phyloP scores from a whole-genome alignment of 1,139 yeast species.

The Saccharomycopsis hybrid region DNA sequence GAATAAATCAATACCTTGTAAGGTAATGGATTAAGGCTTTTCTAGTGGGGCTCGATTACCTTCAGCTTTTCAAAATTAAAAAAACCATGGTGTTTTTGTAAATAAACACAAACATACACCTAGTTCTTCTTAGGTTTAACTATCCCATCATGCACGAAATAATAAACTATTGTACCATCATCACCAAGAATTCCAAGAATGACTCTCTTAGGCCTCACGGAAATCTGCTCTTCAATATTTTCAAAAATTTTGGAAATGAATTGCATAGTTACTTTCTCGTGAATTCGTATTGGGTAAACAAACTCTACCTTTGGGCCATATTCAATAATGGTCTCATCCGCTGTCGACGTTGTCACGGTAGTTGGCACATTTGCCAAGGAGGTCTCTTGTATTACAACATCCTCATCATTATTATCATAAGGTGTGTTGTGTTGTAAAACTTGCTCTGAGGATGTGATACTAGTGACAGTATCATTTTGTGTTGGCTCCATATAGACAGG shows the following conservation, averaged over 20 bases:
- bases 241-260: constrained; percentile 27
- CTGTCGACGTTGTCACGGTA: neutral
- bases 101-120: neutral
- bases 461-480: constrained; percentile 19
- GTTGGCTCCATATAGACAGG: neutral
- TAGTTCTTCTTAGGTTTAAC: constrained; percentile 51
- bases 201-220: constrained; percentile 38
- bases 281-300: constrained; percentile 30
- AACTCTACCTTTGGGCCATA: constrained; percentile 20
- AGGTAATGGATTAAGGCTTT: too few species aligned
- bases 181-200: constrained; percentile 50
- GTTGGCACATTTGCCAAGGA: neutral
- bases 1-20: too few species aligned
- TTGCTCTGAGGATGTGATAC: neutral
- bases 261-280: constrained; percentile 31
- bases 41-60: too few species aligned
- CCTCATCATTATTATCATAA: too few species aligned
- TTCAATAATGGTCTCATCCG: too few species aligned
- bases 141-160: constrained; percentile 58
- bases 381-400: too few species aligned
- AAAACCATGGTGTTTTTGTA: neutral
- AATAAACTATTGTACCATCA: constrained; percentile 65
- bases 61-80: too few species aligned
- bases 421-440: too few species aligned
- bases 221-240: constrained; percentile 22